Percentiles rank a stretch among this genome's conserved stretches.
These are phyloP conservation scores for Dictyostelium firmibasis DNA, from an alignment of 78 protist species.

Conservation along the genomic window DNA sequence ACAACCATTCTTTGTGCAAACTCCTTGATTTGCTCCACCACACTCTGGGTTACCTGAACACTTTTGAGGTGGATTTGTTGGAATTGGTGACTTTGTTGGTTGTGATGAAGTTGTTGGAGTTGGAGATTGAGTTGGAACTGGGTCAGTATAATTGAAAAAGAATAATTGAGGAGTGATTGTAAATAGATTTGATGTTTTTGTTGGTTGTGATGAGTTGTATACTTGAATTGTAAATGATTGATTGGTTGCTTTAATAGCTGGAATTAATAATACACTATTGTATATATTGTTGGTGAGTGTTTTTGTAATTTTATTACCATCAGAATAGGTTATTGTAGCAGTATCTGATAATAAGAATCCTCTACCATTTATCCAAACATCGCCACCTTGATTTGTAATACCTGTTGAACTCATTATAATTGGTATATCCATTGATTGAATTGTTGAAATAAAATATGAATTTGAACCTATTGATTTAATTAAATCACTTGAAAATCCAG, in stretches of 20 bases:
- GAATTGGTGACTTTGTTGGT: not conserved
- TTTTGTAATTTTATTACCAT: not conserved
- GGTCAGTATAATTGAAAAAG: not conserved
- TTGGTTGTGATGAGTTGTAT: not conserved
- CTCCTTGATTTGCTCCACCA: not conserved
- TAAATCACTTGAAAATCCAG: not conserved
- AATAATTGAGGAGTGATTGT: not conserved
- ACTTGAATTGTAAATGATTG: not conserved
- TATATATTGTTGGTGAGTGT: not conserved
- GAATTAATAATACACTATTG: not conserved
- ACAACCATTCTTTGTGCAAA: not conserved
- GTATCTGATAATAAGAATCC: not conserved
- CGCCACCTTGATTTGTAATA: not conserved
- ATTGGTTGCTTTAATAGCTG: not conserved
- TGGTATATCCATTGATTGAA: not conserved
- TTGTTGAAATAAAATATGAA: not conserved
- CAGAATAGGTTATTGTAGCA: not conserved
- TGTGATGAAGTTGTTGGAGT: not conserved
- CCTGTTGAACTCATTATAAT: not conserved
- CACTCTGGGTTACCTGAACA: not conserved
- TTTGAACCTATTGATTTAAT: not conserved
- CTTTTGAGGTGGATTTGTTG: not conserved
- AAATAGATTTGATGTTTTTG: not conserved
- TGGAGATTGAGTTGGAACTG: not conserved
- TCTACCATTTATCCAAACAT: not conserved